A percentile compares a stretch with the other conserved stretches of the same genome.
These are phyloP conservation scores for Echria macrotheca DNA, from an alignment of 495 filamentous ascomycete species.

Conservation along the genomic window DNA sequence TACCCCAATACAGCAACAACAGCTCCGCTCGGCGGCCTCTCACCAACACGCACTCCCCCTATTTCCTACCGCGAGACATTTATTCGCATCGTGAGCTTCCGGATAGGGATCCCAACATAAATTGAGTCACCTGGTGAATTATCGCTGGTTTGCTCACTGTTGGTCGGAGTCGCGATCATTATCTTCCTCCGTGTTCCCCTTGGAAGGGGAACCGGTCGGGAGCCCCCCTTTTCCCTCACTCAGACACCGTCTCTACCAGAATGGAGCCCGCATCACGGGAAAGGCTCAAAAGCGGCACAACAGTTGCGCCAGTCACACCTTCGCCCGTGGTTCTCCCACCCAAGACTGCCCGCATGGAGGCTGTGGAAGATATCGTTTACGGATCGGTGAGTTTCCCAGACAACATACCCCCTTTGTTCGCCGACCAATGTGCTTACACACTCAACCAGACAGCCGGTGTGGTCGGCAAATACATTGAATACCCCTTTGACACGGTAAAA, in stretches of 20 bases:
- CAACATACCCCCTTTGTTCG: constrained; percentile 2
- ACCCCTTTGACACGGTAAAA: constrained; percentile 98
- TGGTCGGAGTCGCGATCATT: too few species aligned
- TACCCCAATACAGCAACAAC: not conserved
- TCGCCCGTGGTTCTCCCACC: constrained; percentile 12
- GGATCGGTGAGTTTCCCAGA: constrained; percentile 57
- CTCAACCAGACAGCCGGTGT: constrained; percentile 68
- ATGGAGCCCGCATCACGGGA: constrained; percentile 12
- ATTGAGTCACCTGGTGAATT: too few species aligned
- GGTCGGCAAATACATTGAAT: constrained; percentile 93
- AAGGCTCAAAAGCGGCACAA: constrained; percentile 4
- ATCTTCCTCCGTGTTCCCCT: too few species aligned
- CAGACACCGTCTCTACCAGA: too few species aligned
- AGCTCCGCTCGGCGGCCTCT: too few species aligned
- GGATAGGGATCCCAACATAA: too few species aligned
- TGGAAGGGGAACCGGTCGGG: too few species aligned
- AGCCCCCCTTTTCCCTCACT: too few species aligned
- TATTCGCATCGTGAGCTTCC: too few species aligned
- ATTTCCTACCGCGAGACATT: too few species aligned
- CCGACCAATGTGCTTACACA: constrained; percentile 12
- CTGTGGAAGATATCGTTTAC: constrained; percentile 74
- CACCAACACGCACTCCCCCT: too few species aligned
- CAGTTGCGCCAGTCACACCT: constrained; percentile 12
- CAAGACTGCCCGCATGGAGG: constrained; percentile 53
- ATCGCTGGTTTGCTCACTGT: too few species aligned